phyloP scores from a whole-genome alignment of 2,329 filamentous ascomycete genomes.

The Dendrostoma leiphaemia region DNA sequence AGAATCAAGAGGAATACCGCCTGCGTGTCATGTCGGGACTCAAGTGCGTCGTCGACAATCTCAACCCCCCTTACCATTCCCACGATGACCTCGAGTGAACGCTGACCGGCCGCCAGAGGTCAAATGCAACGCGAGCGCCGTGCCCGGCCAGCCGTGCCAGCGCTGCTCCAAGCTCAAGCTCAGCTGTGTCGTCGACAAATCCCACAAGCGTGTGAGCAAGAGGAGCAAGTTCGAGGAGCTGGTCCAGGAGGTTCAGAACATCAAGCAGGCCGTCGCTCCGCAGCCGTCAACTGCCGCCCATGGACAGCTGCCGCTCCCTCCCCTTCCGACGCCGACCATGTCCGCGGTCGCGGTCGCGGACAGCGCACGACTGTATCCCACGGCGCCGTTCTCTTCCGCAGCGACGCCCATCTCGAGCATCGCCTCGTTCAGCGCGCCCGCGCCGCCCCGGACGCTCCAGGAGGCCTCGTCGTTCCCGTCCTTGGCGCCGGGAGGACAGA shows the following conservation, averaged over 20 bases:
- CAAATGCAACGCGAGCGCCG: slow-evolving; percentile 40
- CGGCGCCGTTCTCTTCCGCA: slow-evolving; percentile 5
- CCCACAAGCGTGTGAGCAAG: slow-evolving; percentile 44
- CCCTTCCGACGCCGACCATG: slow-evolving; percentile 19
- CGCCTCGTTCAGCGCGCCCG: slow-evolving; percentile 22
- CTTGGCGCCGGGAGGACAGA: slow-evolving; percentile 26
- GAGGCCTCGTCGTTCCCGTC: slow-evolving; percentile 7
- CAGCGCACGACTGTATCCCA: slow-evolving; percentile 6
- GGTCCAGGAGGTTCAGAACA: slow-evolving; percentile 52
- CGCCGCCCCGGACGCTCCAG: slow-evolving; percentile 13
- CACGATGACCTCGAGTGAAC: no score
- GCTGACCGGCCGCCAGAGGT: slow-evolving; percentile 31
- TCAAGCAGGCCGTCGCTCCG: slow-evolving; percentile 48
- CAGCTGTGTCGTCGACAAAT: slow-evolving; percentile 44
- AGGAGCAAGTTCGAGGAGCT: slow-evolving; percentile 55
- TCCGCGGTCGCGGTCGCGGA: not conserved
- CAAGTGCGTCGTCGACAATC: no score
- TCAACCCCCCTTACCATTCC: no score
- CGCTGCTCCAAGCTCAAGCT: slow-evolving; percentile 43
- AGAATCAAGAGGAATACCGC: slow-evolving; percentile 20
- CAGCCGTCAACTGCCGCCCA: slow-evolving; percentile 4
- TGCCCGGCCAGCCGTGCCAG: slow-evolving; percentile 40
- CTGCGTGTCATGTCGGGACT: slow-evolving; percentile 18
- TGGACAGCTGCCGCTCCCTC: slow-evolving; percentile 16
- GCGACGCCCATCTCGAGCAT: slow-evolving; percentile 16